Conservation (phyloP, 495 filamentous ascomycete genomes). For the Lophium mytilinum region DNA sequence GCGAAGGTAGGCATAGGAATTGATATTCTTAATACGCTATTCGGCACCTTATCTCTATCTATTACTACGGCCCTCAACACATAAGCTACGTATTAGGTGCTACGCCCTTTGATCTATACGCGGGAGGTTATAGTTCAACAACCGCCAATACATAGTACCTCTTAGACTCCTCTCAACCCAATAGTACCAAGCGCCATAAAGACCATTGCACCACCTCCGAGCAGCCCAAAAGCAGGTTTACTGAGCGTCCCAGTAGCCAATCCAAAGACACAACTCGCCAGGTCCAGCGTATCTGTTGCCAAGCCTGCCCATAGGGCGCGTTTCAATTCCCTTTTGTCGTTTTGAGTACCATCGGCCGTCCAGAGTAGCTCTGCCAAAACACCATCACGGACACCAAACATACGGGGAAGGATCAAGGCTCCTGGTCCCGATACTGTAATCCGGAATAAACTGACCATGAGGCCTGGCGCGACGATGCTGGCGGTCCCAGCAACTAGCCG, state of each 20-base stretch:
- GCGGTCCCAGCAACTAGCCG: constrained; percentile 12
- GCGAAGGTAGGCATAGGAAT: no score
- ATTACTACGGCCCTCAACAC: no score
- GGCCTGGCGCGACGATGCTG: constrained; percentile 9
- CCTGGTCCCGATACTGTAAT: constrained; percentile 1
- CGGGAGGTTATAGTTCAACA: no score
- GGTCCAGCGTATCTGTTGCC: constrained; percentile 7
- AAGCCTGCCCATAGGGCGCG: constrained; percentile 18
- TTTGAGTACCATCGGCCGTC: constrained; percentile 3
- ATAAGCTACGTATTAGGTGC: no score
- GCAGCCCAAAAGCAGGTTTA: neutral
- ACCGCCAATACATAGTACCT: no score
- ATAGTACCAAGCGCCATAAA: constrained; percentile 3
- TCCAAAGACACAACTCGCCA: constrained; percentile 1
- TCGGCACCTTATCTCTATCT: no score
- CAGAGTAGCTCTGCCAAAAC: constrained; percentile 18
- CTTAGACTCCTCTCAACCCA: neutral
- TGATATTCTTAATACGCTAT: no score
- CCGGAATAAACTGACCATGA: constrained; percentile 9
- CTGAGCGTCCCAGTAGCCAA: constrained; percentile 9
- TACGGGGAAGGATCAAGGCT: constrained; percentile 1
- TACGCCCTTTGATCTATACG: no score
- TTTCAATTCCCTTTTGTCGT: constrained; percentile 11
- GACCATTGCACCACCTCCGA: constrained; percentile 4
- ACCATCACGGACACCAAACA: constrained; percentile 17